Evolutionary conservation across 768 basidiomycete genomes (phyloP), one percentile per base, ranked within the genome.

Genomic region (Sporobolomyces roseus): DNA sequence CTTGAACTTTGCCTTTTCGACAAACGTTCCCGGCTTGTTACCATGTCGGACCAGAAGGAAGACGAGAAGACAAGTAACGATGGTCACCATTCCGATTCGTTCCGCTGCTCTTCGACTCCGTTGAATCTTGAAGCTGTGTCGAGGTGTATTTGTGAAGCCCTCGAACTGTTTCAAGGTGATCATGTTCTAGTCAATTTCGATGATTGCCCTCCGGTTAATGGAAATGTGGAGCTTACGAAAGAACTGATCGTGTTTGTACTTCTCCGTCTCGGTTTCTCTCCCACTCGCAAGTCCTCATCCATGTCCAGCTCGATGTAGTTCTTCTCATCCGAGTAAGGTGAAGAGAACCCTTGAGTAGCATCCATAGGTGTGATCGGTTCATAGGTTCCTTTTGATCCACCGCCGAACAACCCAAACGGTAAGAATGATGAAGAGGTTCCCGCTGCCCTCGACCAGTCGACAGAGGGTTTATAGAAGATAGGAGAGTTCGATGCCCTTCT

Each of bases 301-400:
- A 69, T 63, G 32, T 69, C 62, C 13, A 69, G 35, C 62, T 69
- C 67, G 51, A 69, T 51, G 25, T 69, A 52, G 33, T 3, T 64
- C 58, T 69, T 60, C 56, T 64, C 62, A 8, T 59, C 56, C 58
- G 45, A 48, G 23, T 48, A 60, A 12, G 56, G 56, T 14, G 45
- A 48, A 3, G n/a, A 17, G 58, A 33, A 60, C 4, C 27, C 32
- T 32, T 16, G 13, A 12, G 33, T 36, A 6, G 55, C 10, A 16
- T 50, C 35, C 67, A 68, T 68, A 25, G 67, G 67, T 27, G 43
- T 32, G 27, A 69, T 63, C 4, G 56, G 43, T 30, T 43, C 38
- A 50, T 69, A 69, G 25, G 33, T 46, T 21, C 21, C 43, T 19
- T 46, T 29, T 13, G 21, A 25, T 17, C 59, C 51, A n/a, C 56